Conservation (phyloP, 106 monocot species). For the Dendrobium nobile region DNA sequence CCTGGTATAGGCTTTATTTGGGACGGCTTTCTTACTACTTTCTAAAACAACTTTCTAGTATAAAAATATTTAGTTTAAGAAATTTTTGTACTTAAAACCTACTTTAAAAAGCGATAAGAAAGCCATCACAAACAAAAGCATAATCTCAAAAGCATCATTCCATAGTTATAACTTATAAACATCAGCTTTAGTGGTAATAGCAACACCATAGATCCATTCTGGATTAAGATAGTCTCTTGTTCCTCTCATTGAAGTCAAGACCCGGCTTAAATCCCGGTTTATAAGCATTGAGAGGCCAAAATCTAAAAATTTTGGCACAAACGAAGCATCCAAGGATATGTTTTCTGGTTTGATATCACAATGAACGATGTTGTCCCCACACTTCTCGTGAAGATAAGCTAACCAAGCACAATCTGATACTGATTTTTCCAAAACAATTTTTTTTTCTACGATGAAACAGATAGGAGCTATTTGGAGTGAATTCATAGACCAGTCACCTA, state of each 20-base stretch:
- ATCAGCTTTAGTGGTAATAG: conserved; percentile 8
- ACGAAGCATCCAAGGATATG: conserved; percentile 9
- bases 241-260: conserved; percentile 8
- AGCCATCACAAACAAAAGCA: background rate
- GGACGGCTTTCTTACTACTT: too few species aligned
- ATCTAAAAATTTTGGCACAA: conserved; percentile 3
- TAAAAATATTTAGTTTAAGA: too few species aligned
- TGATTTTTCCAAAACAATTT: conserved; percentile 22
- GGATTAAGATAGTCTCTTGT: conserved; percentile 12
- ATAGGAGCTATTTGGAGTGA: conserved; percentile 41
- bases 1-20: background rate
- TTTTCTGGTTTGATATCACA: too few species aligned
- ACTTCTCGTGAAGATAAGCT: conserved; percentile 39
- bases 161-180: conserved; percentile 13
- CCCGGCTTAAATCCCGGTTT: background rate
- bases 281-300: conserved; percentile 1
- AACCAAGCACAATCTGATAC: conserved; percentile 31
- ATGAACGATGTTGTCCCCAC: conserved; percentile 4
- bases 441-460: conserved; percentile 8
- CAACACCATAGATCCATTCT: conserved; percentile 13
- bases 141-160: conserved; percentile 19
- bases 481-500: conserved; percentile 36
- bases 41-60: too few species aligned
- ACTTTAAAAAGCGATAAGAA: too few species aligned
- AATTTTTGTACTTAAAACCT: too few species aligned